A percentile compares a stretch with the other conserved stretches of the same genome.
Conservation (phyloP, 2,329 filamentous ascomycete genomes). For the Fusarium denticulatum region DNA sequence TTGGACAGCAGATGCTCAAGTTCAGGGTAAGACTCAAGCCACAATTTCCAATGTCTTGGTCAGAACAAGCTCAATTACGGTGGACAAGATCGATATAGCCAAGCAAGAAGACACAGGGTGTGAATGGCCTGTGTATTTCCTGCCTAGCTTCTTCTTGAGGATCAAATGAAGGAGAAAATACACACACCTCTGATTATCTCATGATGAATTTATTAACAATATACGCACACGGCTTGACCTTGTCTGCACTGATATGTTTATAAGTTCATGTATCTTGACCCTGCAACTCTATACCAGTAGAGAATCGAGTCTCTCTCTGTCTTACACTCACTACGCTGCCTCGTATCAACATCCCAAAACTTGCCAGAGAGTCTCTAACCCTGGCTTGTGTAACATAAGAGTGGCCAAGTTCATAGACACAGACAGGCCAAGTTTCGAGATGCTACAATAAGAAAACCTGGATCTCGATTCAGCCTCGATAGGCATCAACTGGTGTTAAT, state of each 20-base stretch:
- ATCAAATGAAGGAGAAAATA: not conserved
- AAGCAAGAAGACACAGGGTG: not conserved
- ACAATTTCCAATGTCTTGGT: slow-evolving; percentile 15
- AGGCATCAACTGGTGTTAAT: not conserved
- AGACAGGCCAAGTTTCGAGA: slow-evolving; percentile 14
- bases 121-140: not conserved
- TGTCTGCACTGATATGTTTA: not conserved
- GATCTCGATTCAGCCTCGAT: slow-evolving; percentile 27
- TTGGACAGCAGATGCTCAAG: slow-evolving; percentile 4
- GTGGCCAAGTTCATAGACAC: slow-evolving; percentile 18
- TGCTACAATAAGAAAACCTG: slow-evolving; percentile 10
- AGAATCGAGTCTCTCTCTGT: not conserved
- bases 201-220: not conserved
- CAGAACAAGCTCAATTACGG: slow-evolving; percentile 2
- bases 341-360: not conserved
- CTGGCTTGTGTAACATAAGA: slow-evolving; percentile 17
- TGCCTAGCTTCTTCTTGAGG: not conserved
- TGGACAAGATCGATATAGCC: slow-evolving; percentile 11
- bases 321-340: not conserved
- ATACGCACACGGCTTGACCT: too few relatives aligned
- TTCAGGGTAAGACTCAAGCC: slow-evolving; percentile 20
- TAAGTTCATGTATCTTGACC: not conserved
- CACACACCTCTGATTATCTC: not conserved
- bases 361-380: not conserved
- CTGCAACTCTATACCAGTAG: not conserved